These are phyloP conservation scores for Termitomyces sp. DNA, from an alignment of 768 basidiomycete genomes.

Conservation along the genomic window DNA sequence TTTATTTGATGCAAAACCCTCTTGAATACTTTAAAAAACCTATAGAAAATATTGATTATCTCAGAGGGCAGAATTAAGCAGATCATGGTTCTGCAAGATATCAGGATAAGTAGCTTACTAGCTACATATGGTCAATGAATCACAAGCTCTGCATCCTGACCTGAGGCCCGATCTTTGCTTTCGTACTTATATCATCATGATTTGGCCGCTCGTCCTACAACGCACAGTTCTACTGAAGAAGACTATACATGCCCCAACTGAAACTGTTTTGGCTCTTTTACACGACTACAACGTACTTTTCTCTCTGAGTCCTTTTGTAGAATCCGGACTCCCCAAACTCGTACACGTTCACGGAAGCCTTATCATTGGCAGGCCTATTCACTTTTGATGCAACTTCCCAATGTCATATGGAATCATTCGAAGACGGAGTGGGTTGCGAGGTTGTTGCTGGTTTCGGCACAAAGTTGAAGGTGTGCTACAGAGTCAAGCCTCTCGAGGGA, in stretches of 20 bases:
- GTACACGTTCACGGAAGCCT: not conserved
- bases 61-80: no score
- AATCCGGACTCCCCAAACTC: not conserved
- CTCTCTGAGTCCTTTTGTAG: not conserved
- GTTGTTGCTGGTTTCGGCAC: conserved; percentile 1
- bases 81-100: no score
- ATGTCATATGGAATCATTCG: not conserved
- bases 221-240: not conserved
- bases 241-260: not conserved
- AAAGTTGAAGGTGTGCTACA: not conserved
- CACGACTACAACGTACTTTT: not conserved
- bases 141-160: not conserved
- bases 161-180: not conserved
- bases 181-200: not conserved
- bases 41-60: no score
- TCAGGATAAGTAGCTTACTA: no score
- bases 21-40: no score
- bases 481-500: not conserved
- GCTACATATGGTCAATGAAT: no score
- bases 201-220: not conserved
- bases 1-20: no score
- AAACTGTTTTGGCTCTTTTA: not conserved
- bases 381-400: not conserved
- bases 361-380: not conserved
- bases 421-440: not conserved